These are phyloP conservation scores for Melastoma malabathricum DNA, from an alignment of 345 rosid species.

Conservation along the genomic window DNA sequence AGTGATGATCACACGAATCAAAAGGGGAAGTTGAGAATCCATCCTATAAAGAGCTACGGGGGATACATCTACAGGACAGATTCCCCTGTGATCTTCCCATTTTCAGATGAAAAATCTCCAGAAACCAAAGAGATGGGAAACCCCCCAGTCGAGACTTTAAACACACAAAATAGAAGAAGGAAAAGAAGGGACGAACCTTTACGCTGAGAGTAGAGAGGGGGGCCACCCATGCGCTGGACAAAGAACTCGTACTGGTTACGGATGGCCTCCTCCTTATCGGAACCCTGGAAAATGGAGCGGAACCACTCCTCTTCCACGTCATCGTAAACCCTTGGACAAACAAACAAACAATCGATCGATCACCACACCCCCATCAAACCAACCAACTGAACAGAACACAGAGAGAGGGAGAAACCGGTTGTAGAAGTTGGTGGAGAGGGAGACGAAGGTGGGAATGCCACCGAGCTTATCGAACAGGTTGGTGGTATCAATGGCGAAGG, in stretches of 20 bases:
- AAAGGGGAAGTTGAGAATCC: too few relatives aligned
- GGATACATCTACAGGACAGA: too few relatives aligned
- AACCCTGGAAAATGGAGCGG: constrained; percentile 50
- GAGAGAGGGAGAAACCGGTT: constrained; percentile 26
- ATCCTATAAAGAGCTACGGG: too few relatives aligned
- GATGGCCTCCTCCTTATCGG: constrained; percentile 78
- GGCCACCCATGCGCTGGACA: constrained; percentile 94
- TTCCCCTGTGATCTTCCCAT: too few relatives aligned
- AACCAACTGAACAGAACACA: not conserved
- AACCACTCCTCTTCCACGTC: constrained; percentile 79
- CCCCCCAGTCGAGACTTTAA: too few relatives aligned
- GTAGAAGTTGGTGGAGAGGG: constrained; percentile 87
- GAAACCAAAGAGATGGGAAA: too few relatives aligned
- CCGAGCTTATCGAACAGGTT: constrained; percentile 61
- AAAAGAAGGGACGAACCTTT: constrained; percentile 20
- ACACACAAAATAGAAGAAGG: too few relatives aligned
- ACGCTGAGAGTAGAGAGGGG: constrained; percentile 71
- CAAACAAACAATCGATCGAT: not conserved
- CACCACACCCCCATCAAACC: not conserved
- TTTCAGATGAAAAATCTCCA: too few relatives aligned
- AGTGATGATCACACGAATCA: too few relatives aligned
- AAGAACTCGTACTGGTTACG: constrained; percentile 89
- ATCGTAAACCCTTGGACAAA: constrained; percentile 49
- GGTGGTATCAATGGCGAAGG: constrained; percentile 65
- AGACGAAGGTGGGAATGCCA: constrained; percentile 62